Evolutionary conservation across 1,284 basidiomycete genomes (phyloP).

Genomic region (Ustilago loliicola): DNA sequence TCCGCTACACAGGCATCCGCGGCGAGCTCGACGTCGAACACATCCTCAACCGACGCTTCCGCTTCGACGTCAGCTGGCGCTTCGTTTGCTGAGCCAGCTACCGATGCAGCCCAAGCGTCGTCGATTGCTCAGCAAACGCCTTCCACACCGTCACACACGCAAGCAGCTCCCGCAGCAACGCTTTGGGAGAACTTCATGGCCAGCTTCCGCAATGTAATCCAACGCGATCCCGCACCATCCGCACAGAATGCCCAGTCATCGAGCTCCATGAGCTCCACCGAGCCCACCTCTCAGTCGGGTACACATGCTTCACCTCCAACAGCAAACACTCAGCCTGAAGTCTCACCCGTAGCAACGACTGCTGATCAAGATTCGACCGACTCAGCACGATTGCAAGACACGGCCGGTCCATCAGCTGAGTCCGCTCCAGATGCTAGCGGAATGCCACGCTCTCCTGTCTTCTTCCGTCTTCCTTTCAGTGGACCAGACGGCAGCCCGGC

Average conservation of each 20-base stretch:
- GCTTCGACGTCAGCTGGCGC: background rate
- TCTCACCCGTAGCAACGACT: background rate
- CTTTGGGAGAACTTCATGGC: slow-evolving; percentile 47
- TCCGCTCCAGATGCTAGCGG: background rate
- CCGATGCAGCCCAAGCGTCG: background rate
- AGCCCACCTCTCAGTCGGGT: background rate
- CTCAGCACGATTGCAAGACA: background rate
- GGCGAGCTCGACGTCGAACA: background rate
- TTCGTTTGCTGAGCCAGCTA: background rate
- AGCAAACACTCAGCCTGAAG: background rate
- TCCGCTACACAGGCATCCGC: background rate
- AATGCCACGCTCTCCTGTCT: slow-evolving; percentile 31
- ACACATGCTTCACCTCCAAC: background rate
- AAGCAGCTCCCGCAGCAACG: slow-evolving; percentile 17
- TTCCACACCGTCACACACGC: background rate
- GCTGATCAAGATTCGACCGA: background rate
- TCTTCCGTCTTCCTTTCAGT: slow-evolving; percentile 55
- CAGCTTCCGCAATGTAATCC: slow-evolving; percentile 29
- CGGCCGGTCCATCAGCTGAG: background rate
- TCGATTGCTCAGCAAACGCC: background rate
- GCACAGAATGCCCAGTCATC: background rate
- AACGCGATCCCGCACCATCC: slow-evolving; percentile 7
- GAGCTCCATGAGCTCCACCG: background rate
- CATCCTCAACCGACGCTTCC: background rate
- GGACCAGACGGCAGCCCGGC: slow-evolving; percentile 48